Evolutionary conservation across 75 land plant species (phyloP).

Genomic region (Pseudotsuga menziesii): DNA sequence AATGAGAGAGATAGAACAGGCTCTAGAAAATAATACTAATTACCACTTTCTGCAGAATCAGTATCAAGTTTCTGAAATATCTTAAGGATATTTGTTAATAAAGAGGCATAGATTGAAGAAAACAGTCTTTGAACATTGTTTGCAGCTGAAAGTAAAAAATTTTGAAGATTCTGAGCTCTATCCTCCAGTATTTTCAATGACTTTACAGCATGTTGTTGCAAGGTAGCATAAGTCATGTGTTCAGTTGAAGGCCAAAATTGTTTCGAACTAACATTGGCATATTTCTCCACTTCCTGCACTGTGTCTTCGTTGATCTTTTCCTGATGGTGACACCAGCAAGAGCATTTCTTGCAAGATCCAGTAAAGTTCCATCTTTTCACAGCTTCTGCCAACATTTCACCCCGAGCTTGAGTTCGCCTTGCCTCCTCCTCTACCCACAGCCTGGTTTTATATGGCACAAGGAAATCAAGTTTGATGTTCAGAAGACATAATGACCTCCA

Average conservation of each 20-base stretch:
- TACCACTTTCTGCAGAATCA: background rate
- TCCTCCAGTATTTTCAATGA: background rate
- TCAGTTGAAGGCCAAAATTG: background rate
- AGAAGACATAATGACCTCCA: background rate
- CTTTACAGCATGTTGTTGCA: background rate
- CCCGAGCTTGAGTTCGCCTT: constrained; percentile 44
- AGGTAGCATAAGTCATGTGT: background rate
- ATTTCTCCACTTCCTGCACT: background rate
- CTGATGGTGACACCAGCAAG: constrained; percentile 8
- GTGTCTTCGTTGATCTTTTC: background rate
- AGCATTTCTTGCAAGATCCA: background rate
- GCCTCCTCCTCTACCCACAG: constrained; percentile 91
- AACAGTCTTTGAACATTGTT: background rate
- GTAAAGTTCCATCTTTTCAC: constrained; percentile 48
- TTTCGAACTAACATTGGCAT: background rate
- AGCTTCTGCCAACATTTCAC: constrained; percentile 68
- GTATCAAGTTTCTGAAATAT: background rate
- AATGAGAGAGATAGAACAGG: background rate
- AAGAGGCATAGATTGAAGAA: background rate
- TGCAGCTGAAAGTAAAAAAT: background rate
- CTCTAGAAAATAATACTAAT: background rate
- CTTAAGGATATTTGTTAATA: background rate
- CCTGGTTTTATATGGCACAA: constrained; percentile 21
- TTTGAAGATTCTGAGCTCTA: background rate
- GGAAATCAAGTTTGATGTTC: background rate